phyloP scores from a whole-genome alignment of 208 protist genomes.

The Kentomonas sorsogonicus region DNA sequence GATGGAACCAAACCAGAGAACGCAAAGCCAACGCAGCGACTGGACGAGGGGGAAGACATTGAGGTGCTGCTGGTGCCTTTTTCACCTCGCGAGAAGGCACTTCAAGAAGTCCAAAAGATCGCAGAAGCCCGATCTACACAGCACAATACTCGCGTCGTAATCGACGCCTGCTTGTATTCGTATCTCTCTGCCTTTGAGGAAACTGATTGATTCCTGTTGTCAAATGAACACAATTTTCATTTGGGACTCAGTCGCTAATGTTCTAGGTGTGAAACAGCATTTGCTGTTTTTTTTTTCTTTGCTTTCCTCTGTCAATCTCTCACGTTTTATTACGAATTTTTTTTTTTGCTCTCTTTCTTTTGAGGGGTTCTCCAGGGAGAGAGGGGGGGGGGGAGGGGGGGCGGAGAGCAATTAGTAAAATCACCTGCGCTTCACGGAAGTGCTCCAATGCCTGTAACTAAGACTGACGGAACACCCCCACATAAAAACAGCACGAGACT shows the following conservation, averaged over 20 bases:
- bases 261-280: not conserved
- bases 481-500: too few relatives aligned
- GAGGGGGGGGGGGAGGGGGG: too few relatives aligned
- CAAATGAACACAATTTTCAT: not conserved
- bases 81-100: constrained; percentile 11
- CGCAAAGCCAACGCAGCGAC: constrained; percentile 33
- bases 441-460: too few relatives aligned
- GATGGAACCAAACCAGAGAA: constrained; percentile 49
- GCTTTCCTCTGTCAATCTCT: constrained; percentile 7
- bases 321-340: not conserved
- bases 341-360: constrained; percentile 1
- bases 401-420: too few relatives aligned
- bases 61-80: constrained; percentile 64
- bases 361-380: not conserved
- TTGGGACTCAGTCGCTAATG: not conserved
- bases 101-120: constrained; percentile 19
- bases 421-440: too few relatives aligned
- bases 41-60: constrained; percentile 77
- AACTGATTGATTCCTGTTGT: not conserved
- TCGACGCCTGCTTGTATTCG: constrained; percentile 70
- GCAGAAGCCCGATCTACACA: constrained; percentile 21
- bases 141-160: constrained; percentile 16
- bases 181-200: not conserved
- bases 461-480: too few relatives aligned
- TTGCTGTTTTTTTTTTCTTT: constrained; percentile 2